Percentiles rank a stretch among this genome's conserved stretches.
These are phyloP conservation scores for Fusarium sp. DNA, from an alignment of 2,329 filamentous ascomycete species.

Conservation along the genomic window DNA sequence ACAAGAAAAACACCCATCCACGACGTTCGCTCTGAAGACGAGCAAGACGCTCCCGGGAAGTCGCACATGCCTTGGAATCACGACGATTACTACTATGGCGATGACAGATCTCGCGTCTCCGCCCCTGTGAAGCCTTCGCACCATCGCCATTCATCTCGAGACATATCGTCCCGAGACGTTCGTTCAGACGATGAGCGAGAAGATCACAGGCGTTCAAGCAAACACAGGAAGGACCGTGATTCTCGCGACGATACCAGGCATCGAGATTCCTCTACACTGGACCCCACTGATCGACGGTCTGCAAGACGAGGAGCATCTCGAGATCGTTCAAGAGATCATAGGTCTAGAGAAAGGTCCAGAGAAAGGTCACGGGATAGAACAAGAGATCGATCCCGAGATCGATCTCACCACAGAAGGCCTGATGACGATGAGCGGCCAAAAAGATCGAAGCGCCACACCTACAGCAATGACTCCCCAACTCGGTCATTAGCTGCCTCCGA, in stretches of 20 bases:
- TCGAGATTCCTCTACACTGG: slow-evolving; percentile 16
- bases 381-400: slow-evolving; percentile 23
- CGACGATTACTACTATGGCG: slow-evolving; percentile 25
- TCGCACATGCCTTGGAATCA: slow-evolving; percentile 23
- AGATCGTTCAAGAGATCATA: slow-evolving; percentile 21
- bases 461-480: slow-evolving; percentile 45
- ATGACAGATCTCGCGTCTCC: slow-evolving; percentile 29
- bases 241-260: slow-evolving; percentile 20
- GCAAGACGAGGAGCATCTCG: slow-evolving; percentile 24
- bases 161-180: slow-evolving; percentile 27
- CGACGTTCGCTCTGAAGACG: slow-evolving; percentile 30
- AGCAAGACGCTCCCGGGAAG: slow-evolving; percentile 8
- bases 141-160: slow-evolving; percentile 27
- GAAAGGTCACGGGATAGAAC: slow-evolving; percentile 6
- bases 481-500: slow-evolving; percentile 50
- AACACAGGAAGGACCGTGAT: slow-evolving; percentile 28
- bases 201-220: slow-evolving; percentile 22
- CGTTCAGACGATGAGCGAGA: slow-evolving; percentile 34
- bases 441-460: slow-evolving; percentile 49
- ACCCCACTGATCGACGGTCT: slow-evolving; percentile 22
- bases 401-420: slow-evolving; percentile 23
- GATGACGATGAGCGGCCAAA: slow-evolving; percentile 49
- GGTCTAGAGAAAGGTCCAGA: slow-evolving; percentile 2
- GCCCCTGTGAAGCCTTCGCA: slow-evolving; percentile 22
- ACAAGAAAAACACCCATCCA: slow-evolving; percentile 20